Evolutionary conservation across 1,284 basidiomycete genomes (phyloP), one percentile per base, ranked within the genome.

Genomic region (Cystobasidium sp.): DNA sequence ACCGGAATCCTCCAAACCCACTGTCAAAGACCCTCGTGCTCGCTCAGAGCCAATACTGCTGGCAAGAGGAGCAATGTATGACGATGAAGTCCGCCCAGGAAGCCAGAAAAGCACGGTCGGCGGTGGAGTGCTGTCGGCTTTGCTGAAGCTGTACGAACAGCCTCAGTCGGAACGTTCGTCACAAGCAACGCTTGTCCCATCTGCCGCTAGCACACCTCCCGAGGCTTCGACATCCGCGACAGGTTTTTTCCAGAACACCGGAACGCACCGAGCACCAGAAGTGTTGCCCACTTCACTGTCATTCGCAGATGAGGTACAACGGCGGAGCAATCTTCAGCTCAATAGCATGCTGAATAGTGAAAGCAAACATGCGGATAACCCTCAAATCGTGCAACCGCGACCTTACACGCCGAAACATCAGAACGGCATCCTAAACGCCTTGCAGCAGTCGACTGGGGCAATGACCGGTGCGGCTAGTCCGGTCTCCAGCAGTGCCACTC

Each of bases 61-160:
- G 31, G 31, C 31, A 31, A 31, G 31, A 31, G 31, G 31, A 31
- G 31, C 31, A 31, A 31, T 31, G 31, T 31, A 31, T 31, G 31
- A 31, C 31, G 31, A 31, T 31, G 31, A 31, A 31, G 31, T 31
- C 31, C 31, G 31, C 31, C 31, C 31, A 5, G 31, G 22, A 37
- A 31, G 69, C 49, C 12, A 18, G 20, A n/a, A 20, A 53, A 41
- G 47, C 31, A 39, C 31, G 31, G 31, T 31, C 31, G 31, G 31
- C 24, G 58, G 55, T 20, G 72, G 72, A 7, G 72, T 74, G 2
- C 56, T 74, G 9, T 74, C 72, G n/a, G 47, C 72, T 31, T 49
- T 74, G 1, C 72, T 74, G 8, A 59, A 63, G 44, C 65, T 74
- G 5, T 74, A 74, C 43, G 72, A 74, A 16, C 72, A 68, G 65